phyloP scores from a whole-genome alignment of 1,284 basidiomycete species.

The Moesziomyces sp. region DNA sequence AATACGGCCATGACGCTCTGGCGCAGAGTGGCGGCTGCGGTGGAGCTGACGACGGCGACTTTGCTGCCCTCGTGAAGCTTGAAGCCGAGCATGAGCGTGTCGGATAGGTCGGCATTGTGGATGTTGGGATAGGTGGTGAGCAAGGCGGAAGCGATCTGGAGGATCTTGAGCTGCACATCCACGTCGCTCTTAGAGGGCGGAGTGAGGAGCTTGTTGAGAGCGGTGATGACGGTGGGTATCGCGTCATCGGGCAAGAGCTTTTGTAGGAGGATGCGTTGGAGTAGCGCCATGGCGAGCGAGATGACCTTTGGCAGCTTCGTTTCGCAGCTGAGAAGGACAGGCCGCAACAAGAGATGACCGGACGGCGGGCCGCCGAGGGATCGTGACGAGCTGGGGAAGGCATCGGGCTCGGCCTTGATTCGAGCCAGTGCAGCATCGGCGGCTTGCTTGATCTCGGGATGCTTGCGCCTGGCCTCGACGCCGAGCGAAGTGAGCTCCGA shows the following conservation, averaged over 20 bases:
- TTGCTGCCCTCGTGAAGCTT: constrained; percentile 87
- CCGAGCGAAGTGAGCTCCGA: constrained; percentile 62
- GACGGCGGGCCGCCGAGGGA: constrained; percentile 17
- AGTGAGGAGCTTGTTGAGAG: constrained; percentile 55
- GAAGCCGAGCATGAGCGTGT: constrained; percentile 87
- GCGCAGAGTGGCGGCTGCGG: constrained; percentile 92
- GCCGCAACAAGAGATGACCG: constrained; percentile 80
- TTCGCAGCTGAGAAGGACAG: constrained; percentile 91
- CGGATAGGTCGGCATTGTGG: constrained; percentile 55
- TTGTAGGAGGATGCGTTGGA: constrained; percentile 89
- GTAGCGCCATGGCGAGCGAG: constrained; percentile 86
- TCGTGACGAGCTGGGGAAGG: constrained; percentile 30
- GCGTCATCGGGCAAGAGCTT: constrained; percentile 72
- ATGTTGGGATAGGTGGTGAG: constrained; percentile 57
- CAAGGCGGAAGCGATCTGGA: constrained; percentile 62
- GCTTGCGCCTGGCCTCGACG: constrained; percentile 63
- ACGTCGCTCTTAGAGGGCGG: constrained; percentile 56
- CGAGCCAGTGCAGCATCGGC: constrained; percentile 50
- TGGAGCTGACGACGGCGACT: constrained; percentile 94
- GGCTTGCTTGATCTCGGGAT: constrained; percentile 62
- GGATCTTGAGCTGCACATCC: constrained; percentile 65
- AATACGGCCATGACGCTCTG: constrained; percentile 98
- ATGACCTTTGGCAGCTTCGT: constrained; percentile 94
- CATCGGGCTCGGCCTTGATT: constrained; percentile 51
- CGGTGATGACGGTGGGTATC: constrained; percentile 39